A percentile compares a stretch with the other conserved stretches of the same genome.
phyloP scores from a whole-genome alignment of 257 asterid genomes.

The Rubia yunnanensis region DNA sequence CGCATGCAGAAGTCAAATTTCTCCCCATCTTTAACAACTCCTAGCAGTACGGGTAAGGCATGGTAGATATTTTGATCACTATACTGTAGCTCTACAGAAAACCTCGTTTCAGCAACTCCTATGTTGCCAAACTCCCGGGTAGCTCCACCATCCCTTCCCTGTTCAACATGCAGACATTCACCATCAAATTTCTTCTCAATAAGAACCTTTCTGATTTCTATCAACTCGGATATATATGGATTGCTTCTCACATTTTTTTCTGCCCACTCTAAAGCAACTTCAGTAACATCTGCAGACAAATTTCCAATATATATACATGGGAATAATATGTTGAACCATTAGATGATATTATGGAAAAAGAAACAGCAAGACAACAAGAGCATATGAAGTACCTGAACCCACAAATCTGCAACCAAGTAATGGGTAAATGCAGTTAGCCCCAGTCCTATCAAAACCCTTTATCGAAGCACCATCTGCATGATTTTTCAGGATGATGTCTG shows the following conservation, averaged over 20 bases:
- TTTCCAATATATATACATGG: not conserved
- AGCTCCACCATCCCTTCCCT: conserved; percentile 16
- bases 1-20: conserved; percentile 90
- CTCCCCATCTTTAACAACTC: conserved; percentile 67
- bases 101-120: conserved; percentile 14
- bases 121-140: conserved; percentile 8
- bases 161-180: conserved; percentile 20
- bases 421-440: conserved; percentile 94
- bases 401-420: conserved; percentile 97
- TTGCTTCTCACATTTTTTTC: conserved; percentile 58
- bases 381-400: conserved; percentile 55
- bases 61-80: conserved; percentile 18
- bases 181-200: conserved; percentile 7
- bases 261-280: conserved; percentile 89
- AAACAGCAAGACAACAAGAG: not conserved
- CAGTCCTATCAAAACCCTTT: conserved; percentile 93
- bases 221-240: conserved; percentile 58
- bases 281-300: conserved; percentile 59
- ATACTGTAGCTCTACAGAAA: conserved; percentile 16
- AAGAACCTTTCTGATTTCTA: conserved; percentile 63
- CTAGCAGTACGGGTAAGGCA: conserved; percentile 56
- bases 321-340: not conserved
- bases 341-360: not conserved
- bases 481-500: conserved; percentile 38
- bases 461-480: conserved; percentile 17